Evolutionary conservation across 495 filamentous ascomycete species (phyloP).

Genomic region (Mytilinidion resinicola): DNA sequence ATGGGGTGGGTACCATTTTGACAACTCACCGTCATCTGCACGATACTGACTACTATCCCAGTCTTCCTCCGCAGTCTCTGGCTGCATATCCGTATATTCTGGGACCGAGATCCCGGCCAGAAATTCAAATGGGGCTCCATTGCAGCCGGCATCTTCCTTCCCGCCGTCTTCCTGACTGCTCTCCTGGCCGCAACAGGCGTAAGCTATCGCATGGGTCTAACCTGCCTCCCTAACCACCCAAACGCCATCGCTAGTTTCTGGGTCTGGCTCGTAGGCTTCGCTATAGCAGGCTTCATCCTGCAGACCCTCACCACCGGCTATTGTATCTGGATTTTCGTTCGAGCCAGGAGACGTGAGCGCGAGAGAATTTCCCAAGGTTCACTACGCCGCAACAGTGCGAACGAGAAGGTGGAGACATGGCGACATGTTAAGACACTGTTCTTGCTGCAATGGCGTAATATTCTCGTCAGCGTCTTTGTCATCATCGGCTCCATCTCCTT

Average conservation of each 20-base stretch:
- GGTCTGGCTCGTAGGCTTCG: constrained; percentile 34
- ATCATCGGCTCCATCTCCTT: constrained; percentile 31
- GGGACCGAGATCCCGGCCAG: constrained; percentile 31
- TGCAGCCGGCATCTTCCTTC: constrained; percentile 25
- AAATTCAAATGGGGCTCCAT: constrained; percentile 29
- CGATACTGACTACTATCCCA: not conserved
- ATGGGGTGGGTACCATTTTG: constrained; percentile 17
- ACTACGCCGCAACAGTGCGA: not conserved
- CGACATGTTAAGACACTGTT: constrained; percentile 28
- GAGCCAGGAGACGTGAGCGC: constrained; percentile 9
- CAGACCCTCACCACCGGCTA: constrained; percentile 32
- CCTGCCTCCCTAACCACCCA: constrained; percentile 34
- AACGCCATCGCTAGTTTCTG: constrained; percentile 32
- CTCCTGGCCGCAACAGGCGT: constrained; percentile 29
- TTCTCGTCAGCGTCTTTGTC: constrained; percentile 27
- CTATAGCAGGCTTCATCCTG: constrained; percentile 25
- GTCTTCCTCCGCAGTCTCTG: constrained; percentile 36
- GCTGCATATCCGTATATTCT: constrained; percentile 38
- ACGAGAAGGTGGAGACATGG: constrained; percentile 19
- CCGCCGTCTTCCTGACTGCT: constrained; percentile 28
- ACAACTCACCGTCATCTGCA: not conserved
- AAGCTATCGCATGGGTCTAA: constrained; percentile 32
- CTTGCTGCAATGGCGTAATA: constrained; percentile 34
- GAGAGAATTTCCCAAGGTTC: not conserved
- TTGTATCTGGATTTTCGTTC: constrained; percentile 32